phyloP scores from a whole-genome alignment of 208 protist species.

The Leptomonas pyrrhocoris region DNA sequence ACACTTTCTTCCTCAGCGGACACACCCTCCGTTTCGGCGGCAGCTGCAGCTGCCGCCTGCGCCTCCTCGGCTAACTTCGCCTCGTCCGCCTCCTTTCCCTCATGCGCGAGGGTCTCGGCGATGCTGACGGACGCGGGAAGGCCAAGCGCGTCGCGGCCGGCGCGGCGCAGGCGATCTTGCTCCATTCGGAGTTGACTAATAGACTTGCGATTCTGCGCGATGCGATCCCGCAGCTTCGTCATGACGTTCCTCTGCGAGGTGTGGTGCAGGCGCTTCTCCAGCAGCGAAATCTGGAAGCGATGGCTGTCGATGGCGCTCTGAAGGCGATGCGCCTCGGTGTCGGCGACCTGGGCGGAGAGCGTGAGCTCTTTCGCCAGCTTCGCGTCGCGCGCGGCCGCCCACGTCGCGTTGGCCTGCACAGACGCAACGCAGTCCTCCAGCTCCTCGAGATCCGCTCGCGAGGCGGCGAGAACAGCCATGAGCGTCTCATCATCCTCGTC shows the following conservation, averaged over 20 bases:
- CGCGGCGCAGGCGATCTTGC: constrained; percentile 83
- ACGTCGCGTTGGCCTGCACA: constrained; percentile 71
- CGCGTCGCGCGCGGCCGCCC: constrained; percentile 69
- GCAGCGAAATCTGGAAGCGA: constrained; percentile 78
- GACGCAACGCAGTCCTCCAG: constrained; percentile 84
- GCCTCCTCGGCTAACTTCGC: constrained; percentile 31
- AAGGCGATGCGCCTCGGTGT: constrained; percentile 44
- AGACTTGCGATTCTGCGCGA: constrained; percentile 68
- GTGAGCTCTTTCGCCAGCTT: constrained; percentile 48
- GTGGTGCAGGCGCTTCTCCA: constrained; percentile 87
- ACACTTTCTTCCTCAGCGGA: constrained; percentile 4
- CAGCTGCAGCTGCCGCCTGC: constrained; percentile 11
- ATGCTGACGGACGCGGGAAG: constrained; percentile 77
- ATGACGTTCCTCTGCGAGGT: constrained; percentile 65
- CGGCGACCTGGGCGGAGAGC: constrained; percentile 27
- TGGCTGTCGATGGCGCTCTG: constrained; percentile 73
- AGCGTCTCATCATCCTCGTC: constrained; percentile 92
- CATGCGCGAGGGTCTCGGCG: constrained; percentile 72
- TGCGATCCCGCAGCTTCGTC: constrained; percentile 78
- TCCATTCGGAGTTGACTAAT: constrained; percentile 83
- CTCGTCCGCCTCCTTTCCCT: constrained; percentile 45
- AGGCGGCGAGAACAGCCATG: constrained; percentile 91
- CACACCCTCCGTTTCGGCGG: not conserved
- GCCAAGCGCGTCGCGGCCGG: constrained; percentile 62
- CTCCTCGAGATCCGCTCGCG: constrained; percentile 86